Evolutionary conservation across 2,329 filamentous ascomycete genomes (phyloP).

Genomic region (Dendryphion nanum): DNA sequence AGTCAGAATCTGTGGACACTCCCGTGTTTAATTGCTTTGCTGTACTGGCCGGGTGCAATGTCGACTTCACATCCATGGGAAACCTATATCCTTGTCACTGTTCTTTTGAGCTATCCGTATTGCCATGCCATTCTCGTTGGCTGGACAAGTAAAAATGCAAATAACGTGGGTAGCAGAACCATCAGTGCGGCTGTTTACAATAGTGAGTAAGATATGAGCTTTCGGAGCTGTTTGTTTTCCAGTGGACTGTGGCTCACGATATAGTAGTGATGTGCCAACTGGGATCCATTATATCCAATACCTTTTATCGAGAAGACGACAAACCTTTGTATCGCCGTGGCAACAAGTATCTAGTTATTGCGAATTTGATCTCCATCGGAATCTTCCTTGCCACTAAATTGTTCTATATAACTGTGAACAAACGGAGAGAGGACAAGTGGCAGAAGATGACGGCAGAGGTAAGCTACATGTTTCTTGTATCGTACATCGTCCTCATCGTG

Average conservation of each 20-base stretch:
- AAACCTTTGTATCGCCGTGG: constrained; percentile 45
- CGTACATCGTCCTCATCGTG: too few relatives aligned
- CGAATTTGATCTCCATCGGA: constrained; percentile 32
- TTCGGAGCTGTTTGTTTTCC: not conserved
- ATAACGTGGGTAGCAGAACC: constrained; percentile 39
- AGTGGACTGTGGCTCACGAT: not conserved
- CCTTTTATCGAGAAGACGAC: constrained; percentile 29
- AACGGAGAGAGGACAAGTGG: constrained; percentile 25
- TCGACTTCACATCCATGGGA: constrained; percentile 36
- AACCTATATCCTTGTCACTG: constrained; percentile 37
- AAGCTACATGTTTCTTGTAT: too few relatives aligned
- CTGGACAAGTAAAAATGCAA: constrained; percentile 41
- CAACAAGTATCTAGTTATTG: constrained; percentile 36
- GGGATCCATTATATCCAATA: constrained; percentile 20
- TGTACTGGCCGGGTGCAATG: constrained; percentile 22
- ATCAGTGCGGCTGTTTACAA: constrained; percentile 43
- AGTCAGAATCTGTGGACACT: constrained; percentile 44
- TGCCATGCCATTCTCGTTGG: constrained; percentile 43
- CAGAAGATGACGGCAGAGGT: constrained; percentile 24
- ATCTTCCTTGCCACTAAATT: constrained; percentile 39
- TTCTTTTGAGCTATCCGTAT: constrained; percentile 42
- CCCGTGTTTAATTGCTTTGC: constrained; percentile 36
- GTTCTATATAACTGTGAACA: constrained; percentile 45
- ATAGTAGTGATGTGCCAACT: constrained; percentile 1
- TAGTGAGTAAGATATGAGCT: constrained; percentile 5